phyloP scores from a whole-genome alignment of 192 early-diverging fungal genomes.

The Coemansia biformis region DNA sequence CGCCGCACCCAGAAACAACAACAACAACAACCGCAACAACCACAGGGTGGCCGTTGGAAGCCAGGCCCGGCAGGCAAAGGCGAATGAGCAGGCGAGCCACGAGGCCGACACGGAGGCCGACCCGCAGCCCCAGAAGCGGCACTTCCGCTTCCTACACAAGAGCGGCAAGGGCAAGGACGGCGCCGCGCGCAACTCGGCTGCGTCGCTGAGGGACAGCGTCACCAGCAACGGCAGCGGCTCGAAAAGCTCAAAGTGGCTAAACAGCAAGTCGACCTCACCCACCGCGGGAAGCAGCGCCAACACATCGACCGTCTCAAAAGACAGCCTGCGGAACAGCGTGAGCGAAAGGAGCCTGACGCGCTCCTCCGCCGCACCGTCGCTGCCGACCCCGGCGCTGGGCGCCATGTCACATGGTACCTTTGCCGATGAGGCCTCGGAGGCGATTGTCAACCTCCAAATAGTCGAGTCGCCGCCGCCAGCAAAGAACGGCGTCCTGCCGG shows the following conservation, averaged over 20 bases:
- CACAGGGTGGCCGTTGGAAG: conserved; percentile 1
- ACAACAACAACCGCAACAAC: conserved; percentile 2
- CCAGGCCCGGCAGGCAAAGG: not conserved
- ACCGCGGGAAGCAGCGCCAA: conserved; percentile 19
- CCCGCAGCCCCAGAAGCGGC: conserved; percentile 33
- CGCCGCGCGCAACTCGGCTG: conserved; percentile 9
- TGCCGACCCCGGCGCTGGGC: conserved; percentile 26
- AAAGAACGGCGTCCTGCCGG: conserved; percentile 1
- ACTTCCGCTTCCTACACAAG: conserved; percentile 45
- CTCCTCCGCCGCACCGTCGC: conserved; percentile 34
- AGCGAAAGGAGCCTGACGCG: conserved; percentile 25
- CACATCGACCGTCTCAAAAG: conserved; percentile 17
- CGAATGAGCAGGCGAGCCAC: not conserved
- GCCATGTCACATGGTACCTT: conserved; percentile 23
- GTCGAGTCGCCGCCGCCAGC: conserved; percentile 33
- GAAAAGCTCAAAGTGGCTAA: conserved; percentile 5
- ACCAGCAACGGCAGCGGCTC: conserved; percentile 14
- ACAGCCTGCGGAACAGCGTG: conserved; percentile 25
- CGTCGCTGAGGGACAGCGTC: conserved; percentile 14
- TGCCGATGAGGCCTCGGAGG: conserved; percentile 42
- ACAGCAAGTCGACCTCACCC: no score
- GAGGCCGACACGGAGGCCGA: conserved; percentile 16
- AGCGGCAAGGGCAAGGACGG: conserved; percentile 35
- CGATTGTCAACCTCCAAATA: conserved; percentile 42
- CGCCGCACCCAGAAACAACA: no score